These are phyloP conservation scores for Calocera cornea DNA, from an alignment of 768 basidiomycete genomes.

Conservation along the genomic window DNA sequence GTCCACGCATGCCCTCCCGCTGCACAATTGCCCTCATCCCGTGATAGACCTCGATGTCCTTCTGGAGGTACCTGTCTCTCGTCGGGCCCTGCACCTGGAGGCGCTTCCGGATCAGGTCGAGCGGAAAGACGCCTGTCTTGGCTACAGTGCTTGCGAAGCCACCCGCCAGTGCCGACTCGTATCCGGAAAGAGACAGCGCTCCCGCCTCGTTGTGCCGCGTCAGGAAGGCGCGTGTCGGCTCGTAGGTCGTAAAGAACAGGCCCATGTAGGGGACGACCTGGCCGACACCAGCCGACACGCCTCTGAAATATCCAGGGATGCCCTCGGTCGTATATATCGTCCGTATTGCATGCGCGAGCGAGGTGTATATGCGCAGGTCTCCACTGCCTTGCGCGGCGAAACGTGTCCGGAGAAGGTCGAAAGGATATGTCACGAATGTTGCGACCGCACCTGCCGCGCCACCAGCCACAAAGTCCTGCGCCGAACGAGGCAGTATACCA, in stretches of 20 bases:
- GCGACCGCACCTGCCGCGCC: not conserved
- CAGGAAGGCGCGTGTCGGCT: conserved; percentile 1
- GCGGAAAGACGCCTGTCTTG: not conserved
- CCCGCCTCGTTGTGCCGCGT: not conserved
- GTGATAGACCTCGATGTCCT: not conserved
- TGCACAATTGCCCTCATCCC: not conserved
- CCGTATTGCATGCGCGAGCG: not conserved
- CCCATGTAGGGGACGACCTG: conserved; percentile 1
- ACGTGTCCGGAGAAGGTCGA: not conserved
- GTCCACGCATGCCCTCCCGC: not conserved
- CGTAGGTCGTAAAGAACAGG: not conserved
- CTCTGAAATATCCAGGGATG: not conserved
- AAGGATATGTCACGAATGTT: conserved; percentile 1
- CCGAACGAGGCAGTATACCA: not conserved
- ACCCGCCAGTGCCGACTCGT: not conserved
- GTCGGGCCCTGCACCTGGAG: not conserved
- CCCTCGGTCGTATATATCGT: not conserved
- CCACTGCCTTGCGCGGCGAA: conserved; percentile 1
- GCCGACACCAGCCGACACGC: not conserved
- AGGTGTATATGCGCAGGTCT: not conserved
- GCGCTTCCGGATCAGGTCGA: conserved; percentile 3
- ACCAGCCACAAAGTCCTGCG: conserved; percentile 2
- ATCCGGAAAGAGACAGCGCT: not conserved
- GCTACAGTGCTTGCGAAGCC: not conserved
- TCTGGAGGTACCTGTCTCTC: not conserved